Evolutionary conservation across 768 basidiomycete genomes (phyloP), one percentile per base, ranked within the genome.

Genomic region (Fomitopsis pulvina): DNA sequence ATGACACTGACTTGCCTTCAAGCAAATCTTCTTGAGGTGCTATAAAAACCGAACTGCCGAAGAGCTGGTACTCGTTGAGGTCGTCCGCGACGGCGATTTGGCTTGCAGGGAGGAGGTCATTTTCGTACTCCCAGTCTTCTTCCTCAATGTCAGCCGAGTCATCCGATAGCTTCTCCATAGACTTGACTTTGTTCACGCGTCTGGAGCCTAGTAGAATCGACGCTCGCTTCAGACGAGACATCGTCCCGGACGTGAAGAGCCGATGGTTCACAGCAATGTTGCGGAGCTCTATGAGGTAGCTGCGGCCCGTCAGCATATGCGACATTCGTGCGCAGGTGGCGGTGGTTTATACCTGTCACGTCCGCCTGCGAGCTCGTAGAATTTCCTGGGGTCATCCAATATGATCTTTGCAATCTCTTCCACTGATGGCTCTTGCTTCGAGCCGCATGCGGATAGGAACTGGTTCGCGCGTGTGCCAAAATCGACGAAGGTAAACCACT

Each of bases 21-120:
- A 98, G 72, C 7, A 91, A 73, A 57, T 95, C 92, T 63, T 98
- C 94, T 65, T 95, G 89, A 0, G 90, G 87, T 8, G 87, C 89
- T 2, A 77, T 78, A 60, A 84, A 89, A 14, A 95, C 70, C 2
- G 76, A 75, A 40, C 83, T 81, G 4, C 84, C 82, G 61, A 96
- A 96, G 11, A 85, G 71, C 53, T 89, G 85, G 58, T 85, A 80
- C 4, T 83, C 71, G 44, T 88, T 86, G 9, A 83, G 83, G 61
- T 96, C 92, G 63, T 99, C 94, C 3, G 88, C 87, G 4, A 51
- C 39, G 41, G 96, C 78, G 7, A 92, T 81, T 58, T 88, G 77
- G 40, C 72, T 73, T 0, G 91, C 79, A 53, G 70, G 71, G 54
- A 81, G 76, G 32, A 96, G 69, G 52, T 91, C 87, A 57, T 89